A percentile compares a stretch with the other conserved stretches of the same genome.
Evolutionary conservation across 495 filamentous ascomycete genomes (phyloP).

Genomic region (Aspergillus biplanus): DNA sequence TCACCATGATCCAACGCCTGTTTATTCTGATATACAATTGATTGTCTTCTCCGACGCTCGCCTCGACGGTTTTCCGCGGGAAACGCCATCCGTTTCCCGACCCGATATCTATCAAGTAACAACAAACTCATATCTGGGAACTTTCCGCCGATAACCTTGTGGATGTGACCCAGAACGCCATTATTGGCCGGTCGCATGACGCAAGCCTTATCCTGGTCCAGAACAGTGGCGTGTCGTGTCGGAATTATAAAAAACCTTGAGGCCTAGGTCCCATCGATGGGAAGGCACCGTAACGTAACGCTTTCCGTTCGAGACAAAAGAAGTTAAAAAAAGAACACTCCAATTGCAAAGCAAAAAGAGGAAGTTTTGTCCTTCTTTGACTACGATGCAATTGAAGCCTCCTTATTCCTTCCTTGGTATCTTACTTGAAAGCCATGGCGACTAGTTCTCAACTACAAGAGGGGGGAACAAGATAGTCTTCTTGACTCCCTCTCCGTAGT

Average conservation of each 20-base stretch:
- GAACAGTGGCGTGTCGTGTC: not conserved
- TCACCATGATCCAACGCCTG: conserved; percentile 14
- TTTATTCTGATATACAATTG: conserved; percentile 41
- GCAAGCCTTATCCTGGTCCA: conserved; percentile 19
- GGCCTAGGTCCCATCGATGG: not conserved
- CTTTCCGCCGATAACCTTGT: conserved; percentile 43
- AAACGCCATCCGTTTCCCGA: conserved; percentile 41
- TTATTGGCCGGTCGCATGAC: conserved; percentile 25
- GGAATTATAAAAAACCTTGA: not conserved
- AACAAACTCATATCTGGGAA: conserved; percentile 15
- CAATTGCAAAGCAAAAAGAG: not conserved
- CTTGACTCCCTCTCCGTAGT: conserved; percentile 65
- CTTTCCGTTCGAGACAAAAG: no score
- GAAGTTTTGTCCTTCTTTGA: not conserved
- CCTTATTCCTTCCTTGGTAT: not conserved
- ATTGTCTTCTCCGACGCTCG: conserved; percentile 24
- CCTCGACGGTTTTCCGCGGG: conserved; percentile 41
- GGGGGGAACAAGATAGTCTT: conserved; percentile 60
- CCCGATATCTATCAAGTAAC: conserved; percentile 32
- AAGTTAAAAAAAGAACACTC: not conserved
- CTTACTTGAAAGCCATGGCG: conserved; percentile 29
- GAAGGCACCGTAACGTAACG: no score
- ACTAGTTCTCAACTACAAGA: conserved; percentile 51
- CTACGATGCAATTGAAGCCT: not conserved
- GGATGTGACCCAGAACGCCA: conserved; percentile 27